phyloP scores from a whole-genome alignment of 2,329 filamentous ascomycete species.

The Lecanosticta acicola region DNA sequence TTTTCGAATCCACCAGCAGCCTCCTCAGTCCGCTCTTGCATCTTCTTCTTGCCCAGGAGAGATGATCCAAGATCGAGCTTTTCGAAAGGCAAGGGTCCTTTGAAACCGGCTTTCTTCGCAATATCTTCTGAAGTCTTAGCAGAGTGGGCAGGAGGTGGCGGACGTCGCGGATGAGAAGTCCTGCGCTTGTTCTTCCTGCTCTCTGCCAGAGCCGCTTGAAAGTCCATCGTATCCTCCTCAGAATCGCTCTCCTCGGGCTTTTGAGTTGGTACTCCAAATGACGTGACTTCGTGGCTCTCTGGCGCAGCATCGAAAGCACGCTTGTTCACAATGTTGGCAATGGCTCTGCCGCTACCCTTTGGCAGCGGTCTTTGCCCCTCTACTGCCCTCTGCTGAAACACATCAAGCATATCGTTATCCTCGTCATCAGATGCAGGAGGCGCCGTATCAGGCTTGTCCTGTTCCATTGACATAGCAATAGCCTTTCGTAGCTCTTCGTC shows the following conservation, averaged over 20 bases:
- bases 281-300: conserved; percentile 35
- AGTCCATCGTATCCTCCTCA: conserved; percentile 65
- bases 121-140: conserved; percentile 20
- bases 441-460: conserved; percentile 41
- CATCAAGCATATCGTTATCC: conserved; percentile 41
- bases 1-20: conserved; percentile 62
- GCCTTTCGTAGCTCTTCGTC: conserved; percentile 74
- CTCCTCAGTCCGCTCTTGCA: conserved; percentile 49
- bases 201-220: conserved; percentile 68
- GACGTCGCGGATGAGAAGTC: conserved; percentile 17
- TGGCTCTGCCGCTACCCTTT: conserved; percentile 50
- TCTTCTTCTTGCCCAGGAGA: conserved; percentile 47
- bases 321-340: conserved; percentile 70
- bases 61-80: conserved; percentile 66
- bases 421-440: conserved; percentile 10
- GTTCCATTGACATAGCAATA: conserved; percentile 73
- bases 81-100: conserved; percentile 84
- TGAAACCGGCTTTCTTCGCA: conserved; percentile 56
- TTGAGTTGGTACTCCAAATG: conserved; percentile 30
- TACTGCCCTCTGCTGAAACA: conserved; percentile 42
- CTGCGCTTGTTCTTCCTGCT: conserved; percentile 49
- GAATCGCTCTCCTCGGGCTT: conserved; percentile 50
- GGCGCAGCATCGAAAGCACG: conserved; percentile 58
- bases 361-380: conserved; percentile 41
- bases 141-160: conserved; percentile 29